A percentile compares a stretch with the other conserved stretches of the same genome.
Conservation (phyloP, 2,329 filamentous ascomycete species). For the Botryotinia calthae region DNA sequence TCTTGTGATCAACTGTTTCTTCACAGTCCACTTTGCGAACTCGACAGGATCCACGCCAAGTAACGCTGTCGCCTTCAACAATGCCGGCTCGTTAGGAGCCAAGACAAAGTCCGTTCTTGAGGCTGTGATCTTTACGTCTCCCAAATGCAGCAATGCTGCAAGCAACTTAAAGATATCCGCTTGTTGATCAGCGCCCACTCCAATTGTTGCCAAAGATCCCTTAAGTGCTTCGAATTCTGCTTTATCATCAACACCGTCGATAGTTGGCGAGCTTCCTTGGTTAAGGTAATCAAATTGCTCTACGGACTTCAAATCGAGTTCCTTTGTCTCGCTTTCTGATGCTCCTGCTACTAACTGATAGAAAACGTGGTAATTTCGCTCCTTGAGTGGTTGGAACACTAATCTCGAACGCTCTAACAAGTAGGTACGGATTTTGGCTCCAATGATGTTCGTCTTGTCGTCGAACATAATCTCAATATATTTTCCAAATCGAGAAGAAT, state of each 20-base stretch:
- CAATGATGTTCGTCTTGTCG: constrained; percentile 90
- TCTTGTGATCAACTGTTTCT: constrained; percentile 95
- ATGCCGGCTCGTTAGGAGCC: constrained; percentile 73
- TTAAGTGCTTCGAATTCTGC: constrained; percentile 89
- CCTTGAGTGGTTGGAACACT: constrained; percentile 95
- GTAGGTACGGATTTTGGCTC: constrained; percentile 95
- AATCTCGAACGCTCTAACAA: constrained; percentile 91
- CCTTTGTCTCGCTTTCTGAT: constrained; percentile 76
- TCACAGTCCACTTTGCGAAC: constrained; percentile 97
- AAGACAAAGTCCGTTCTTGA: constrained; percentile 86
- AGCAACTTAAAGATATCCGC: constrained; percentile 84
- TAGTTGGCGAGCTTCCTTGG: constrained; percentile 85
- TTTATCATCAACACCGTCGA: constrained; percentile 94
- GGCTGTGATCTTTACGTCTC: constrained; percentile 93
- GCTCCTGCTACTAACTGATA: constrained; percentile 94
- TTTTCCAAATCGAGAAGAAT: constrained; percentile 98
- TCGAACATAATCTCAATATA: constrained; percentile 99
- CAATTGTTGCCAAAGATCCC: constrained; percentile 82
- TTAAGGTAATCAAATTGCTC: constrained; percentile 96
- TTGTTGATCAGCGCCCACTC: constrained; percentile 72
- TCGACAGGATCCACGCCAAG: constrained; percentile 82
- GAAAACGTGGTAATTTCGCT: constrained; percentile 98
- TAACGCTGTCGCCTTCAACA: constrained; percentile 77
- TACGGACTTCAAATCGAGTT: constrained; percentile 73
- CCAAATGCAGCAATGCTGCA: constrained; percentile 87